Percentiles rank a stretch among this genome's conserved stretches.
These are phyloP conservation scores for Fusarium sp. DNA, from an alignment of 2,329 filamentous ascomycete species.

Conservation along the genomic window DNA sequence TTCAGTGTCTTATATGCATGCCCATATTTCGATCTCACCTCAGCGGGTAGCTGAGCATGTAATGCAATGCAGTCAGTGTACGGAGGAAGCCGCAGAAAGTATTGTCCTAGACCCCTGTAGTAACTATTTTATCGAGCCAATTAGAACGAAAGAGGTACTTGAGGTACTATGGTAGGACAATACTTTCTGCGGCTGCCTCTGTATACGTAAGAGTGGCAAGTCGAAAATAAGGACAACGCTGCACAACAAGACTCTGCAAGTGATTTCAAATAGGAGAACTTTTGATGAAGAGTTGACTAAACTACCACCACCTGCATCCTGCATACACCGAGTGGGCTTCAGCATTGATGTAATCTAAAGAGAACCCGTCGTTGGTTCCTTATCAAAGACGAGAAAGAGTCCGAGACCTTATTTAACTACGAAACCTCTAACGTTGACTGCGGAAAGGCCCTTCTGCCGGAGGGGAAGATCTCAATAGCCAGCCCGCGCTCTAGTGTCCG, in stretches of 20 bases:
- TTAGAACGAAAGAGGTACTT: no score
- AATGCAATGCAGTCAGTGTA: neutral
- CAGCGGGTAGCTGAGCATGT: neutral
- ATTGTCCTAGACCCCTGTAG: no score
- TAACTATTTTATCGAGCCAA: no score
- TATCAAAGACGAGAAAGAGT: no score
- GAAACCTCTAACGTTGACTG: conserved; percentile 10
- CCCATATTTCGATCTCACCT: neutral
- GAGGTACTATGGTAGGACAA: no score
- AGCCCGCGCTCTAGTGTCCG: conserved; percentile 21
- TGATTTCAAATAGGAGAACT: conserved; percentile 11
- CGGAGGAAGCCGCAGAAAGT: no score
- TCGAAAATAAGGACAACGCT: neutral
- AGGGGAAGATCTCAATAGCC: conserved; percentile 44
- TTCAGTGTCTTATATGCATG: neutral
- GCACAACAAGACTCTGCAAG: neutral
- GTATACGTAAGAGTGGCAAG: neutral
- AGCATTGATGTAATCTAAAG: neutral
- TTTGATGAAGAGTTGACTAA: neutral
- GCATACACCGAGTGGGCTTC: neutral
- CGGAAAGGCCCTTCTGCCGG: conserved; percentile 27
- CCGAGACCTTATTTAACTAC: no score
- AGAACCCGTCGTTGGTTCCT: neutral
- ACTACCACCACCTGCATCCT: neutral
- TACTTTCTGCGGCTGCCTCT: no score